Base-by-base conservation (phyloP, 495 filamentous ascomycete genomes). In the Talaromyces liani region DNA sequence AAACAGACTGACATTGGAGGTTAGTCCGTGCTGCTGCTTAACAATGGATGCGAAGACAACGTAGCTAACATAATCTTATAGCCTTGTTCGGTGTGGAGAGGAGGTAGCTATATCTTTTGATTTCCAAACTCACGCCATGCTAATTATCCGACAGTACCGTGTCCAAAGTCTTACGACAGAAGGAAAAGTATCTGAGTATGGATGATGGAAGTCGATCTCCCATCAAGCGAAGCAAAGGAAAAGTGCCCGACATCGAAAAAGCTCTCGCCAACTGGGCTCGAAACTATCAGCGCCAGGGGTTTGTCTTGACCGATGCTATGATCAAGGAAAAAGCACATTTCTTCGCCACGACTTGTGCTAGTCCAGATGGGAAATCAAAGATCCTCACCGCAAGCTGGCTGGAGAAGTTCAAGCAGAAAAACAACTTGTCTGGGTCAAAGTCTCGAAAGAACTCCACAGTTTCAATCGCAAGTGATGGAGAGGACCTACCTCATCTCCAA, bases 1-100 rank as follows among this genome's bases (percentile, higher is more conserved):
- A 97, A 98, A 77, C 94, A 99, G 75, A 96, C 93, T 24, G 94
- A 98, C 71, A 99, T 99, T 79, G 94, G 94, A 79, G 87, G 90
- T 92, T 80, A 75, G 85, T 63, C 45, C 59, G 36, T 53, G 22
- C 60, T 61, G 31, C 7, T 61, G n/a, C 18, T 6, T 39, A n/a
- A 5, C 29, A 33, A 49, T 20, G 59, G 34, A 36, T 54, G 36
- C 14, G 18, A 4, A 54, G 51, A 25, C 22, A 29, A 27, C 22
- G 16, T 56, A 29, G 12, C 22, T 29, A 29, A 27, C n/a, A n/a
- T 29, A 16, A 56, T 56, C 25, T 41, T 54, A 10, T 62, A 93
- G 90, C 90, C 27, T 84, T 93, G 72, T 99, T 99, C 79, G 93
- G 94, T 24, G 94, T 99, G 61, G 94, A 99, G 79, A 82, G 94